Base-by-base conservation (phyloP, 179 eudicot species). In the Gypsophila paniculata region DNA sequence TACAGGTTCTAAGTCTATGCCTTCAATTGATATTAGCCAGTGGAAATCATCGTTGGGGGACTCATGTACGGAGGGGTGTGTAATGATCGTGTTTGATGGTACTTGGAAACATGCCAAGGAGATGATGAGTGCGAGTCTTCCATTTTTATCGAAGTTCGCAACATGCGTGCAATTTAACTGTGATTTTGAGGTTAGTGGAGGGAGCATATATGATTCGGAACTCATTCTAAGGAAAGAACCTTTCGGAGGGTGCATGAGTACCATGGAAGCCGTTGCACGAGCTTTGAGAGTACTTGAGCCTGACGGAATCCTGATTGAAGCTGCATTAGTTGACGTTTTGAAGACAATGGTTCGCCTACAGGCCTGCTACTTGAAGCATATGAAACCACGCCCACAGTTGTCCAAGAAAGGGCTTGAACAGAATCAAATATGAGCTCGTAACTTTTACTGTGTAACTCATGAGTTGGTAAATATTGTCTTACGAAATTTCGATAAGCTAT, bases 71-170 rank as follows among this genome's bases (percentile, higher is more conserved):
- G 81, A 69, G 26, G 62, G 78, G 22, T 72, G 15, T 69, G 86
- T 91, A 46, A 61, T 93, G 82, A 88, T 93, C 76, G 90, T 86
- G 74, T 88, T 91, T 73, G 98, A 93, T 75, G 98, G 91, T 42
- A 93, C 97, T 63, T 93, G 98, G 98, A 91, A 93, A 80, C 97
- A 93, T 71, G 98, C 97, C 8, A 91, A 86, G 86, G 98, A 93
- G 76, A 91, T 91, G 98, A 82, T 93, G 74, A 82, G 42, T 42
- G 97, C 98, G n/a, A 93, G 97, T 75, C 82, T 91, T 69, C 88
- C 93, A 23, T 93, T 93, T 82, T 19, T 93, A 72, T 85, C 93
- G 2, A 91, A 86, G 79, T 93, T 91, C 79, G 87, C 96, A 7
- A 69, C 81, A 76, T 79, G 82, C 51, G 89, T 88, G 55, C 86